Evolutionary conservation across 805 yeast species (phyloP).

Genomic region (Cyberlindnera suaveolens): DNA sequence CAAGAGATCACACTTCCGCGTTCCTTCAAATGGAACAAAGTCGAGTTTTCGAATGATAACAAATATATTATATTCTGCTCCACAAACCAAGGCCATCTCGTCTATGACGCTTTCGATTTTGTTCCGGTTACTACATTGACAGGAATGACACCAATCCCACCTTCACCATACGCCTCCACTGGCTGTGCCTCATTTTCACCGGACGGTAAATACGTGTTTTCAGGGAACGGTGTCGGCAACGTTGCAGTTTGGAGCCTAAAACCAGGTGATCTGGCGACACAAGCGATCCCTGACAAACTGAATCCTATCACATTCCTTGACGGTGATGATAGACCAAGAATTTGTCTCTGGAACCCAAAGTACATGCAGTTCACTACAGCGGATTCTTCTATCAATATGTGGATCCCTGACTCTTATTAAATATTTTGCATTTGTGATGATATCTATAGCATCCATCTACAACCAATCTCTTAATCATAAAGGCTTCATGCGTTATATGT

Average conservation of each 20-base stretch:
- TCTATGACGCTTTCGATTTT: slow-evolving; percentile 70
- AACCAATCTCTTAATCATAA: not conserved
- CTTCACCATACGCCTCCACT: slow-evolving; percentile 38
- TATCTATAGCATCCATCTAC: not conserved
- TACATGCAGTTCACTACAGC: slow-evolving; percentile 23
- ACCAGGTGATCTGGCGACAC: slow-evolving; percentile 22
- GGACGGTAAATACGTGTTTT: slow-evolving; percentile 56
- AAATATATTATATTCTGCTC: slow-evolving; percentile 54
- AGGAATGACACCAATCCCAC: slow-evolving; percentile 44
- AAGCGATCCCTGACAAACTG: too few species aligned
- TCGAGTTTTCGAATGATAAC: slow-evolving; percentile 79
- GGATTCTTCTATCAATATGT: slow-evolving; percentile 16
- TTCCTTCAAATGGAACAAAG: slow-evolving; percentile 45
- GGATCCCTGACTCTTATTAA: slow-evolving; percentile 17
- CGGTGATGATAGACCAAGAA: slow-evolving; percentile 33
- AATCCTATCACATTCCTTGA: slow-evolving; percentile 1
- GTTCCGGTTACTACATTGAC: slow-evolving; percentile 36
- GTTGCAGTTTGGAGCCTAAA: slow-evolving; percentile 47
- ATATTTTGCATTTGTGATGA: not conserved
- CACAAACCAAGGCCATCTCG: slow-evolving; percentile 49
- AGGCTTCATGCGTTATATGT: not conserved
- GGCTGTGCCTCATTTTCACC: slow-evolving; percentile 59
- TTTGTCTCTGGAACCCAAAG: slow-evolving; percentile 35
- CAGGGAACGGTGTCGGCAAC: slow-evolving; percentile 50
- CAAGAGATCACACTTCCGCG: slow-evolving; percentile 34